Base-by-base conservation (phyloP, 306 rosid species). In the Glycine latifolia region DNA sequence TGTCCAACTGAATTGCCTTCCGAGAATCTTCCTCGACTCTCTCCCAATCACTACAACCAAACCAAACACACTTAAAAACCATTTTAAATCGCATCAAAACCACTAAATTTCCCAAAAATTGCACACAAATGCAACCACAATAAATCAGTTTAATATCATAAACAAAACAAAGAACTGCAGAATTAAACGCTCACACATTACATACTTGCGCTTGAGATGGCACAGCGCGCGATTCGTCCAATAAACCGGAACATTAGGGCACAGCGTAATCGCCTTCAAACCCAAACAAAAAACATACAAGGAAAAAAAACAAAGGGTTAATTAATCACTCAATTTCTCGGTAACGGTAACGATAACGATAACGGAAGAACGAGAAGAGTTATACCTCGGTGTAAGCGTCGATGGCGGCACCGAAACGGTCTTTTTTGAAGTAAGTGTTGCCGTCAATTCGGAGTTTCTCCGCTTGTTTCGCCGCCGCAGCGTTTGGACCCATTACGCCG, bases 201-300 rank as follows among this genome's bases (percentile, higher is more conserved):
- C 98, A 85, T 91, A 96, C 99, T 89, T 89, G 84, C 97, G 90
- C 85, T 89, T 94, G 79, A 47, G 98, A 94, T 96, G 97, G 78
- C 98, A 96, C 11, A 92, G 83, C 81, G 98, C 99, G 58, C 99
- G 98, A 89, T 93, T 96, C 48, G 98, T 93, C 85, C 81, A 91
- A 85, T 89, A 93, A 20, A 93, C 88, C 41, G 97, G 84, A 88
- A 93, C 91, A 72, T 88, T 82, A 3, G 99, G 99, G 85, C 94
- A 91, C 17, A 93, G 91, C 17, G 99, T 85, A 15, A 85, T 85
- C 3, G 85, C 88, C 81, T 84, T 54, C 0, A 71, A 71, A 78
- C 48, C 47, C 14, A 26, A 15, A 41, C 0, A 10, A 31, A 15
- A 56, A 0, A 1, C 20, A 20, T 20, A 20, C 20, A 20, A 39